A percentile compares a stretch with the other conserved stretches of the same genome.
These are phyloP conservation scores for Meyerozyma carpophila DNA, from an alignment of 1,139 yeast species.

Conservation along the genomic window DNA sequence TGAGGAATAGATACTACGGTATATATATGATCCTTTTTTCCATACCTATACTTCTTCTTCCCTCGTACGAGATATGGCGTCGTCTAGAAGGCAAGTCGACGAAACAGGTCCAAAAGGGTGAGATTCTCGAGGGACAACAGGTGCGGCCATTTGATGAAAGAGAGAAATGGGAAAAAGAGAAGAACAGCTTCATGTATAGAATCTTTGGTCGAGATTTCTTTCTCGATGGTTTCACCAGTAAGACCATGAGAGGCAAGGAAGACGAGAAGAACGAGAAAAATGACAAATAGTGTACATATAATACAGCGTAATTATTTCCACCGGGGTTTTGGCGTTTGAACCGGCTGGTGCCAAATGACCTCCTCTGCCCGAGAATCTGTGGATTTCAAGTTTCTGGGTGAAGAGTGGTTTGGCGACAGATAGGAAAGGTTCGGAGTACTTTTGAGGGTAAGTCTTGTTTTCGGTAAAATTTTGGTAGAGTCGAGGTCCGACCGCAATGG, in stretches of 20 bases:
- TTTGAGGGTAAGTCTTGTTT: conserved; percentile 4
- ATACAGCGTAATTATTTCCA: conserved; percentile 18
- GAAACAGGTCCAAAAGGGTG: conserved; percentile 40
- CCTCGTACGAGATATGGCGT: conserved; percentile 32
- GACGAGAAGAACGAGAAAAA: conserved; percentile 2
- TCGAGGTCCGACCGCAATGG: conserved; percentile 1
- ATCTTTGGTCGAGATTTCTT: conserved; percentile 41
- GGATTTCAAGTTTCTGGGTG: conserved; percentile 8
- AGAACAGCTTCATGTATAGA: conserved; percentile 31
- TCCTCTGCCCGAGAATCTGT: conserved; percentile 34
- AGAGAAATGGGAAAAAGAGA: conserved; percentile 39
- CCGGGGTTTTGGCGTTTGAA: conserved; percentile 17
- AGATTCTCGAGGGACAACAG: conserved; percentile 27
- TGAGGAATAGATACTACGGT: conserved; percentile 35
- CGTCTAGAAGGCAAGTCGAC: conserved; percentile 39
- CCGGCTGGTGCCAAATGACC: conserved; percentile 25
- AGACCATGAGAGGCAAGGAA: conserved; percentile 23
- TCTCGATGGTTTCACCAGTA: conserved; percentile 43
- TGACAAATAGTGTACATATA: background rate
- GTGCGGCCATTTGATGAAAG: conserved; percentile 33
- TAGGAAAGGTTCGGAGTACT: conserved; percentile 6
- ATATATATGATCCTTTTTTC: conserved; percentile 35
- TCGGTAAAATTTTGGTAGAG: conserved; percentile 1
- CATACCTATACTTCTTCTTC: conserved; percentile 32
- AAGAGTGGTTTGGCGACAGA: background rate